These are phyloP conservation scores for Nicotiana knightiana DNA, from an alignment of 257 asterid genomes.

Conservation along the genomic window DNA sequence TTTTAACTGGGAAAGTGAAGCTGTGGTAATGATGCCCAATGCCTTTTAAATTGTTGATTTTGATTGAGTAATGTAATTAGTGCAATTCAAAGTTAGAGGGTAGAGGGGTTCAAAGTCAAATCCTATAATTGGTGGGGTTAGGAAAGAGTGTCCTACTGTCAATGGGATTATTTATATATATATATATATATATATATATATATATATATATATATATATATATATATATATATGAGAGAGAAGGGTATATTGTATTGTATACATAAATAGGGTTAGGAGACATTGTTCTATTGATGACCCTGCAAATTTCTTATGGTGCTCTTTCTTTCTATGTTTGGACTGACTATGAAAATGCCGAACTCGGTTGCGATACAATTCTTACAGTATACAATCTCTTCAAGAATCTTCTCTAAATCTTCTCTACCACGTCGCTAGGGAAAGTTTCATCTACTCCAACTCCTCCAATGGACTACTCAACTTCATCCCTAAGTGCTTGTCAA, in stretches of 20 bases:
- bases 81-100: background rate
- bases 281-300: background rate
- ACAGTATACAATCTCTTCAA: background rate
- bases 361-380: background rate
- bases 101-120: background rate
- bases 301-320: background rate
- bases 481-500: background rate
- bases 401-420: no score
- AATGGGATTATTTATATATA: background rate
- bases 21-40: background rate
- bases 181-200: no score
- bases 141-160: background rate
- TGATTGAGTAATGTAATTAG: background rate
- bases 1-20: background rate
- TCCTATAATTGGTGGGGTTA: background rate
- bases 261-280: background rate
- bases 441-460: background rate
- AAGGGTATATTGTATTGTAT: background rate
- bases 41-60: background rate
- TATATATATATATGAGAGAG: no score
- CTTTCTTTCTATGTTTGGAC: background rate
- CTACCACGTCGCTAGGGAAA: no score
- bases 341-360: background rate
- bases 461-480: background rate
- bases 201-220: no score